Percentiles rank a stretch among this genome's conserved stretches.
phyloP scores from a whole-genome alignment of 495 filamentous ascomycete species.

The Saxispiralis lemnorum region DNA sequence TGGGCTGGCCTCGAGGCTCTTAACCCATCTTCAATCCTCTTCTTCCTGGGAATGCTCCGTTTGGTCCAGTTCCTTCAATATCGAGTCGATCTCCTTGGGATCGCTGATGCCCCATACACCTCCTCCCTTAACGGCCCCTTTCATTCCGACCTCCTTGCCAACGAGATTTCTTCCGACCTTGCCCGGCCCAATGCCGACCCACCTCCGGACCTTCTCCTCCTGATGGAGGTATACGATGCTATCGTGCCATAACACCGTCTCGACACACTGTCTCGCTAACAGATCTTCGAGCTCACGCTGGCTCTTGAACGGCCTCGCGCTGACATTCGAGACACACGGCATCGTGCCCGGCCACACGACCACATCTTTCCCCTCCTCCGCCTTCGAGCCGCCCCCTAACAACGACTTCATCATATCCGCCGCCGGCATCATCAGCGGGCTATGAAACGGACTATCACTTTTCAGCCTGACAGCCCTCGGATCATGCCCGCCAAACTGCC shows the following conservation, averaged over 20 bases:
- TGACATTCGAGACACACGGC: constrained; percentile 74
- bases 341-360: constrained; percentile 57
- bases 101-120: constrained; percentile 86
- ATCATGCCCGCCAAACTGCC: constrained; percentile 86
- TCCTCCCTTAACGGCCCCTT: constrained; percentile 64
- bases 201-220: constrained; percentile 62
- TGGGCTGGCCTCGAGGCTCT: neutral
- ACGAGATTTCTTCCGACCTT: constrained; percentile 90
- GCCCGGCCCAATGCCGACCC: constrained; percentile 88
- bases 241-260: constrained; percentile 89
- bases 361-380: constrained; percentile 31
- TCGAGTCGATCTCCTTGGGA: constrained; percentile 63
- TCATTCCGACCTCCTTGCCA: constrained; percentile 87
- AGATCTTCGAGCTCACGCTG: constrained; percentile 56
- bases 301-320: constrained; percentile 55
- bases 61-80: constrained; percentile 52
- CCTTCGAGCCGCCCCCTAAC: constrained; percentile 30
- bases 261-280: constrained; percentile 58
- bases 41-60: constrained; percentile 40
- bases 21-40: neutral
- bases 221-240: constrained; percentile 80
- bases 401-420: constrained; percentile 49
- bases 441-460: constrained; percentile 85
- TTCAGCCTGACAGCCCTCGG: constrained; percentile 74
- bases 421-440: constrained; percentile 77